Base-by-base conservation (phyloP, 2,329 filamentous ascomycete genomes). In the Stagonosporopsis vannaccii region DNA sequence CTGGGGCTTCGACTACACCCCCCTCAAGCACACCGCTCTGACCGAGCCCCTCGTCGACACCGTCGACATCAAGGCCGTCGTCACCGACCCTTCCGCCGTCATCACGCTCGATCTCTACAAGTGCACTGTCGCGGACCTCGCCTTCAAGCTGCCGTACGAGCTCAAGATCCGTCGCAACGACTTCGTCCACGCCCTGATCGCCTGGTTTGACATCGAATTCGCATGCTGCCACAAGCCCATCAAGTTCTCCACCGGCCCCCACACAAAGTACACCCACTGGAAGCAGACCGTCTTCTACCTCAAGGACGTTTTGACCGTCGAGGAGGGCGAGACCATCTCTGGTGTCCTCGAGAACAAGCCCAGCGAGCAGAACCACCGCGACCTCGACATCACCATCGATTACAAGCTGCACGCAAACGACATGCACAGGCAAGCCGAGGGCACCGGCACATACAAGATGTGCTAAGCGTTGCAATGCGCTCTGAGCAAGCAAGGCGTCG, bases 281-380 rank as follows among this genome's bases (percentile, higher is more conserved):
- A 99, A 99, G 83, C 95, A 99, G 83, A 99, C 95, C 12, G 95
- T 99, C 61, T 98, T 99, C 82, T 99, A 99, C 81, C 84, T 99
- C 62, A 87, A 90, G 72, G 93, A 99, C 67, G 91, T 97, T 30
- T 82, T 99, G 63, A 98, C 93, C 17, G 92, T 97, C 33, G 89
- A 96, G 78, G 85, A 91, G 72, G 92, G 90, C 54, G 95, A 99
- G 82, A 83, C 86, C 70, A 84, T 99, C 58, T 79, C 81, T 58
- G 91, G 91, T 70, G 81, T 84, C 28, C 81, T 99, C 36, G 84
- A 87, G 62, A 96, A 94, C 81, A 90, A 88, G 79, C 95, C 95
- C 49, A 99, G 97, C 76, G 84, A 90, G 62, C 93, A 95, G 85
- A 98, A 99, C 83, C 88, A 90, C 77, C 89, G 95, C 65, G 95